Evolutionary conservation across 371 early-diverging fungal species (phyloP).

Genomic region (Rhizomucor pusillus): DNA sequence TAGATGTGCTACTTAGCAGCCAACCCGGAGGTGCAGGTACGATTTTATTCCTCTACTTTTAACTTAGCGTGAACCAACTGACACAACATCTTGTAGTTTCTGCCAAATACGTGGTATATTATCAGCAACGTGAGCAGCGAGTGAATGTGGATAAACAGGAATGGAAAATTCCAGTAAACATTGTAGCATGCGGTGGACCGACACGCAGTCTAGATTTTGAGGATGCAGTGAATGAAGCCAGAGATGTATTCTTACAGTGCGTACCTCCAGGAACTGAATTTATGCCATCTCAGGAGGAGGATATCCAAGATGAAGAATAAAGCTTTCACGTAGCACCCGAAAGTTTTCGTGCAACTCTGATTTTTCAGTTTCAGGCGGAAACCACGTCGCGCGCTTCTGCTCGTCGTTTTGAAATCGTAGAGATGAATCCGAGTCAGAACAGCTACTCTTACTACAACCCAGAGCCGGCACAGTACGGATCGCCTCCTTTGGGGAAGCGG

Average conservation of each 20-base stretch:
- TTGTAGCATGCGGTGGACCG: constrained; percentile 43
- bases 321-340: too few relatives aligned
- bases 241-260: constrained; percentile 43
- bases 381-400: too few relatives aligned
- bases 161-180: constrained; percentile 40
- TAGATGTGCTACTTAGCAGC: constrained; percentile 19
- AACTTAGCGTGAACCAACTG: constrained; percentile 11
- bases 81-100: constrained; percentile 5
- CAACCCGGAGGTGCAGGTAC: constrained; percentile 8
- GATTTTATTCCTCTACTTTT: constrained; percentile 20
- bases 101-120: constrained; percentile 35
- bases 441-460: constrained; percentile 5
- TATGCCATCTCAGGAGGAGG: constrained; percentile 51
- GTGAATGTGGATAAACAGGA: constrained; percentile 19
- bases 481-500: constrained; percentile 21
- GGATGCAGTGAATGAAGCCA: constrained; percentile 47
- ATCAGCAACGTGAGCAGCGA: constrained; percentile 43
- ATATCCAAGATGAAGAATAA: constrained; percentile 36
- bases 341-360: too few relatives aligned
- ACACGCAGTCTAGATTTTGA: constrained; percentile 49
- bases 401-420: too few relatives aligned
- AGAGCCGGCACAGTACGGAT: constrained; percentile 11
- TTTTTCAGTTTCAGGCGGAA: too few relatives aligned
- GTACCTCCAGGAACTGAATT: constrained; percentile 46
- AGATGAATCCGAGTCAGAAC: too few relatives aligned